Evolutionary conservation across 2,329 filamentous ascomycete genomes (phyloP).

Genomic region (Ophiocordyceps camponoti-leonardi): DNA sequence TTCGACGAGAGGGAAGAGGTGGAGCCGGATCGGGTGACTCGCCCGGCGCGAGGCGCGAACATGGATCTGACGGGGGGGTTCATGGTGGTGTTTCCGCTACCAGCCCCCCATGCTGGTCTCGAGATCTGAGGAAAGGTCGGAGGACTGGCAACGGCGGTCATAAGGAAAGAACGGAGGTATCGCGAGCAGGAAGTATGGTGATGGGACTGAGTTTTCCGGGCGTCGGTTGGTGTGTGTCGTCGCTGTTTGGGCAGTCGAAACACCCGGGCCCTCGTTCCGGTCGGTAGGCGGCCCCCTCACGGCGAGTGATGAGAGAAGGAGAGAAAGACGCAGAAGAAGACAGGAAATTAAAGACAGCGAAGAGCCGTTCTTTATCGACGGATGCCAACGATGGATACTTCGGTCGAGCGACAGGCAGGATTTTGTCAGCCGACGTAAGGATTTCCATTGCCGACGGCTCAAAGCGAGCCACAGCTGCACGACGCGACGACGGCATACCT

Average conservation of each 20-base stretch:
- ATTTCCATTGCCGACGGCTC: not conserved
- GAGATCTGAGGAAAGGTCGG: conserved; percentile 46
- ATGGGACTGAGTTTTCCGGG: not conserved
- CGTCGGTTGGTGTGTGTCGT: not conserved
- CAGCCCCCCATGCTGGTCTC: conserved; percentile 44
- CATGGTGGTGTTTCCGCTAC: conserved; percentile 49
- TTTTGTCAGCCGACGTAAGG: not conserved
- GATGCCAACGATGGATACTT: not conserved
- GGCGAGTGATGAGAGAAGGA: not conserved
- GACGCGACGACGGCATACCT: not conserved
- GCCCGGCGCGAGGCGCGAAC: conserved; percentile 81
- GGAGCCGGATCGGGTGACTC: conserved; percentile 72
- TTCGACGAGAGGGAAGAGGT: conserved; percentile 67
- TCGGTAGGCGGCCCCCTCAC: not conserved
- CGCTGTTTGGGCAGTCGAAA: not conserved
- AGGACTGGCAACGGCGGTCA: conserved; percentile 52
- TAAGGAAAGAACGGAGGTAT: conserved; percentile 21
- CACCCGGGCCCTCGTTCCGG: not conserved
- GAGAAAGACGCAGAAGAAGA: not conserved
- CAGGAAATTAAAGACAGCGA: not conserved
- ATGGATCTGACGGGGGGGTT: conserved; percentile 70
- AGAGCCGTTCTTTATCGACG: not conserved
- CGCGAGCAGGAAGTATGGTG: conserved; percentile 4
- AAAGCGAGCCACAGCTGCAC: not conserved
- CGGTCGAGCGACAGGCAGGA: not conserved